These are phyloP conservation scores for Naganishia sp. DNA, from an alignment of 1,284 basidiomycete species.

Conservation along the genomic window DNA sequence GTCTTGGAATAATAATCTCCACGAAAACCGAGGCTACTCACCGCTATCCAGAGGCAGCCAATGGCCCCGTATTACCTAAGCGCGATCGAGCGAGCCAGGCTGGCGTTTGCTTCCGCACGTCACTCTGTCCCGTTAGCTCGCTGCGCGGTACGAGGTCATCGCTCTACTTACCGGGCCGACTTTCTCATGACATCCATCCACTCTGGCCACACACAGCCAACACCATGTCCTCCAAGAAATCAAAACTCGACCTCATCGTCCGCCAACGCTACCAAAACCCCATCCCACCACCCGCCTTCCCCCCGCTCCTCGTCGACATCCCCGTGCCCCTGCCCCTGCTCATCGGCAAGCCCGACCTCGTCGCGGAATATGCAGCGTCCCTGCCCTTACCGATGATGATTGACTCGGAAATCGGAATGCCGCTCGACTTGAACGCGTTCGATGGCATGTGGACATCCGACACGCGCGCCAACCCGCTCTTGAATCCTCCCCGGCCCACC, in stretches of 20 bases:
- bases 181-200: not conserved
- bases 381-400: constrained; percentile 87
- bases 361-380: constrained; percentile 74
- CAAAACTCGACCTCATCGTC: constrained; percentile 70
- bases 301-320: constrained; percentile 86
- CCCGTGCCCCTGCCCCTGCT: constrained; percentile 82
- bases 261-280: constrained; percentile 90
- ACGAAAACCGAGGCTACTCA: too few relatives aligned
- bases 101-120: too few relatives aligned
- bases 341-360: constrained; percentile 72
- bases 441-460: constrained; percentile 80
- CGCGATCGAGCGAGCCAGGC: too few relatives aligned
- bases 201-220: not conserved
- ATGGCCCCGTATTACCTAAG: too few relatives aligned
- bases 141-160: too few relatives aligned
- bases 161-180: not conserved
- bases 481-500: constrained; percentile 1
- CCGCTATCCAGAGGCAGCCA: too few relatives aligned
- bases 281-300: constrained; percentile 88
- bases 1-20: too few relatives aligned
- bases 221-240: constrained; percentile 32
- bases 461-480: constrained; percentile 17
- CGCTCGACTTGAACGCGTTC: constrained; percentile 78
- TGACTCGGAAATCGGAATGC: constrained; percentile 92
- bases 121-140: too few relatives aligned